Conservation (phyloP, 106 monocot species). For the Platanthera zijinensis region DNA sequence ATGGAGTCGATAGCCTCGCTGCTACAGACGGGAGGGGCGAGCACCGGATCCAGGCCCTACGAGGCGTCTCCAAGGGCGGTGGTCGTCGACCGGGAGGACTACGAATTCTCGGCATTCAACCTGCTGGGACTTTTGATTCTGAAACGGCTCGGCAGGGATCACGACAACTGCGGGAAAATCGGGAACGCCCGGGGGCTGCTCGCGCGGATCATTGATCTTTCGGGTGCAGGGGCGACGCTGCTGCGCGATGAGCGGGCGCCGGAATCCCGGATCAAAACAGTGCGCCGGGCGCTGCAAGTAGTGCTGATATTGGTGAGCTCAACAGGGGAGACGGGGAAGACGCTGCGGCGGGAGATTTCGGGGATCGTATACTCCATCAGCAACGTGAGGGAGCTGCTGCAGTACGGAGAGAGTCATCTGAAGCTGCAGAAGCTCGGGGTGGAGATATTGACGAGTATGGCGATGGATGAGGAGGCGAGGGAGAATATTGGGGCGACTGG, state of each 20-base stretch:
- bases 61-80: neutral
- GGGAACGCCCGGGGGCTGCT: constrained; percentile 43
- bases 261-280: constrained; percentile 25
- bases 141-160: constrained; percentile 39
- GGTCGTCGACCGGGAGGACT: constrained; percentile 5
- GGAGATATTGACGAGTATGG: constrained; percentile 47
- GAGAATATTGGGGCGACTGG: constrained; percentile 53
- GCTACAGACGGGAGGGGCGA: constrained; percentile 20
- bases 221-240: constrained; percentile 14
- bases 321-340: constrained; percentile 43
- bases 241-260: constrained; percentile 15
- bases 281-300: constrained; percentile 37
- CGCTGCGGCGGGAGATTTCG: constrained; percentile 30
- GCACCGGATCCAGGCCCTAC: neutral
- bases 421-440: constrained; percentile 45
- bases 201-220: constrained; percentile 53
- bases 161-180: constrained; percentile 46
- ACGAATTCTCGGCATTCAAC: constrained; percentile 41
- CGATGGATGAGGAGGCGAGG: constrained; percentile 44
- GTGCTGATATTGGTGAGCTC: constrained; percentile 29
- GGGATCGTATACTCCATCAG: constrained; percentile 51
- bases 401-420: constrained; percentile 42
- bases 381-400: constrained; percentile 48
- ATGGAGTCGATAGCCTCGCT: constrained; percentile 59
- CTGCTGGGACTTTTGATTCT: constrained; percentile 44